Percentiles rank a stretch among this genome's conserved stretches.
phyloP scores from a whole-genome alignment of 192 early-diverging fungal species.

The Podochytrium sp. region DNA sequence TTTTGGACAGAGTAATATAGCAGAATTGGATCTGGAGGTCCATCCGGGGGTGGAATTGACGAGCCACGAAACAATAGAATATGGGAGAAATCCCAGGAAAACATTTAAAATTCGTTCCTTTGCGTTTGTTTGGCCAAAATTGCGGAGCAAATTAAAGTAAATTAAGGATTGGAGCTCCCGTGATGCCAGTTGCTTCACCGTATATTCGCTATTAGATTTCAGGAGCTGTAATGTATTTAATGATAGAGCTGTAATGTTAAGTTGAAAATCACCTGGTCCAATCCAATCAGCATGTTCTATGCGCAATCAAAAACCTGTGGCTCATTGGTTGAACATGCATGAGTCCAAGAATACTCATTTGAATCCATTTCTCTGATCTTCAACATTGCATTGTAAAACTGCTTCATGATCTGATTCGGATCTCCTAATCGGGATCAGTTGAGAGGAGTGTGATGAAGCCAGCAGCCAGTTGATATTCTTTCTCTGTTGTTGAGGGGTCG shows the following conservation, averaged over 20 bases:
- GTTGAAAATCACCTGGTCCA: not conserved
- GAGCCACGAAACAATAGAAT: constrained; percentile 7
- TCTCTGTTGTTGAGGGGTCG: not conserved
- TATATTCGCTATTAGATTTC: not conserved
- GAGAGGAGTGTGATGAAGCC: no score
- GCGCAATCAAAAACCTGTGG: constrained; percentile 10
- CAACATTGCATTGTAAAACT: not conserved
- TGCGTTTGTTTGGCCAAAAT: constrained; percentile 17
- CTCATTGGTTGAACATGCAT: not conserved
- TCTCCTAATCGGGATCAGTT: not conserved
- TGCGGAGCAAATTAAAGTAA: not conserved
- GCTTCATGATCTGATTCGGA: not conserved
- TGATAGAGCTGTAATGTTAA: not conserved
- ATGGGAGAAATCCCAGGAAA: not conserved
- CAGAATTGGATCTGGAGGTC: no score
- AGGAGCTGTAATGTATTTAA: not conserved
- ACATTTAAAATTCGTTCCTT: not conserved
- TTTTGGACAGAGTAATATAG: no score
- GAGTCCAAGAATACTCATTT: not conserved
- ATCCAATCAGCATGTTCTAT: constrained; percentile 5
- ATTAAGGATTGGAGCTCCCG: not conserved
- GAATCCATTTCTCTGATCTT: not conserved
- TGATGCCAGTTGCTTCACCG: not conserved
- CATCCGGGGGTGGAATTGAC: not conserved
- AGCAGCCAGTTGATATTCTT: not conserved